Base-by-base conservation (phyloP, 805 yeast genomes). In the Grigorovia transvaalensis region DNA sequence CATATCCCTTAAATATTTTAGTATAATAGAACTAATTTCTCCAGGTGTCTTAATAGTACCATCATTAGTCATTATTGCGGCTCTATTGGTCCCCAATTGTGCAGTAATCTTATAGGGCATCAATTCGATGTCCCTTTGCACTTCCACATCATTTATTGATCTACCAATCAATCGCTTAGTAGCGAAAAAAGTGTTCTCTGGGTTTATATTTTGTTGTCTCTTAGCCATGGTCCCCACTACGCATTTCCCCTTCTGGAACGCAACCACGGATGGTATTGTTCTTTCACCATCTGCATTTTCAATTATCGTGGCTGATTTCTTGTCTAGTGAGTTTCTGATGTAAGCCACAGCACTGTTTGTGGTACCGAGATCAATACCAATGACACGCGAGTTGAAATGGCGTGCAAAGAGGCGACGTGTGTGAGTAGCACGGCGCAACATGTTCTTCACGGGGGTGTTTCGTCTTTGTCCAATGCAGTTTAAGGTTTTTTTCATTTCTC, bases 311-410 rank as follows among this genome's bases (percentile, higher is more conserved):
- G 88, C 81, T 46, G 84, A 84, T 59, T 79, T 78, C 71, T 83
- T 81, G 51, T 84, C 72, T 11, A 56, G 55, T 1, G 68, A 58
- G 50, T 66, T 65, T 45, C 64, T 57, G 19, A 67, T 64, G 49
- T 66, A 65, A 9, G 95, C 95, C 35, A 85, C 91, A 2, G 93
- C 95, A 45, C 91, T 84, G 69, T 86, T 86, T 45, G 95, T 86
- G 20, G 95, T 86, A 29, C 95, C 95, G 52, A 86, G 68, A 67
- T 86, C 95, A 56, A 86, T 85, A 53, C 95, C 95, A 48, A 84
- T 79, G 4, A 84, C 88, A 49, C 59, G 62, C 7, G 52, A 50
- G 35, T 51, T 45, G 13, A 45, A 35, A 4, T 9, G 20, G n/a
- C 51, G 41, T 7, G 8, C 8, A 13, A 13, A 13, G 17, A 38